Evolutionary conservation across 164 flowering plant genomes (phyloP).

Genomic region (Vitis rupestris): DNA sequence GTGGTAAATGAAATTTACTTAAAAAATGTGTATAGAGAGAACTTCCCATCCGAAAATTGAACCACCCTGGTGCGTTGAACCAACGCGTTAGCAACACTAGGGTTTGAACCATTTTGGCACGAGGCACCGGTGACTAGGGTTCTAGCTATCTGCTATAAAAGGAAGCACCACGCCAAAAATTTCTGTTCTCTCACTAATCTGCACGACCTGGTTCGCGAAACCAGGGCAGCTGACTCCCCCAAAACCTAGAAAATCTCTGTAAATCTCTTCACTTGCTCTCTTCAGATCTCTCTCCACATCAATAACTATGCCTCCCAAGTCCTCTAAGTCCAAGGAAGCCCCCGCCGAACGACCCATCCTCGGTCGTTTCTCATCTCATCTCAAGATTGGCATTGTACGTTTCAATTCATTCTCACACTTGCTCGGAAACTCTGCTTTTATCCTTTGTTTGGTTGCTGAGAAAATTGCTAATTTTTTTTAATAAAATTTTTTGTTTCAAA

Average conservation of each 20-base stretch:
- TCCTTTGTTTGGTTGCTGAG: background rate
- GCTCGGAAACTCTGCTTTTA: background rate
- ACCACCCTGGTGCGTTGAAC: no score
- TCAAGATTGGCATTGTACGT: conserved; percentile 88
- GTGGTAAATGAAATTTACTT: no score
- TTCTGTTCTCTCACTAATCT: no score
- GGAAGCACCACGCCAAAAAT: no score
- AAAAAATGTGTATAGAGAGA: no score
- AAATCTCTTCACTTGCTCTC: background rate
- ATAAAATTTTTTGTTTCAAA: background rate
- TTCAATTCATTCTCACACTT: background rate
- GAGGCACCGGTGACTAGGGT: no score
- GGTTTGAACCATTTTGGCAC: no score
- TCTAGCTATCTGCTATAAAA: no score
- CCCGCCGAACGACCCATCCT: conserved; percentile 85
- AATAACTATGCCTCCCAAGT: conserved; percentile 75
- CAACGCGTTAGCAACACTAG: no score
- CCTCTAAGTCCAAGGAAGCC: conserved; percentile 81
- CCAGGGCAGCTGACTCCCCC: background rate
- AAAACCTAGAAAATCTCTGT: conserved; percentile 14
- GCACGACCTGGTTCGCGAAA: no score
- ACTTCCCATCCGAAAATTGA: no score
- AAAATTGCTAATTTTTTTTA: background rate
- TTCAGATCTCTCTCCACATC: conserved; percentile 7
- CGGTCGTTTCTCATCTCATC: conserved; percentile 95